Evolutionary conservation across 2,329 filamentous ascomycete genomes (phyloP), one percentile per base, ranked within the genome.

Genomic region (Venturia carpophila): DNA sequence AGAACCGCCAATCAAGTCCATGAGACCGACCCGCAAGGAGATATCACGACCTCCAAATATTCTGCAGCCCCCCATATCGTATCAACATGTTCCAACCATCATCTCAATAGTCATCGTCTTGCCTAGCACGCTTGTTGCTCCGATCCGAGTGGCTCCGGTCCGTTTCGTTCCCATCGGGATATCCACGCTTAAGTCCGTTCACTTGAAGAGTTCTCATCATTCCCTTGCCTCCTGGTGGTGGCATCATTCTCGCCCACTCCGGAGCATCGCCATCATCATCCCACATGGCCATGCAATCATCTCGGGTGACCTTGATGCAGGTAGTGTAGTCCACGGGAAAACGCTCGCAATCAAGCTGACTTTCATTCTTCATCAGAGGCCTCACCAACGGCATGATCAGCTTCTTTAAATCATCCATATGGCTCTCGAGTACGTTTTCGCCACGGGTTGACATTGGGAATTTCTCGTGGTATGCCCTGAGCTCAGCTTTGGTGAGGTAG

Each of bases 371-470:
- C 66, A 81, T 70, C 55, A 83, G 67, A 39, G 34, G 67, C 68
- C 65, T 72, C 30, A 65, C 74, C 34, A 73, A 70, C 13, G 64
- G 62, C 62, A 73, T 72, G 5, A 81, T 73, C 19, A 75, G 71
- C 24, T 72, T 69, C 70, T 78, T 79, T 52, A 82, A 71, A 27
- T 72, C 71, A 34, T 75, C 71, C 69, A 81, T 65, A 49, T 76
- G 73, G 64, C 75, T 73, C 65, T 77, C 74, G 3, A 79, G 64
- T n/a, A 77, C 75, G n/a, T 72, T 73, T 69, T 75, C 70, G 0
- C 74, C 78, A 68, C 78, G 78, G 65, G 71, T 71, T 17, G 74
- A 78, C 74, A 80, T 77, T 1, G 78, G 77, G 56, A 79, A 79
- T 58, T 71, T 71, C 6, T 67, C 67, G 68, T 79, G 74, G 69